These are phyloP conservation scores for Mycoemilia scoparia DNA, from an alignment of 192 early-diverging fungal species.

Conservation along the genomic window DNA sequence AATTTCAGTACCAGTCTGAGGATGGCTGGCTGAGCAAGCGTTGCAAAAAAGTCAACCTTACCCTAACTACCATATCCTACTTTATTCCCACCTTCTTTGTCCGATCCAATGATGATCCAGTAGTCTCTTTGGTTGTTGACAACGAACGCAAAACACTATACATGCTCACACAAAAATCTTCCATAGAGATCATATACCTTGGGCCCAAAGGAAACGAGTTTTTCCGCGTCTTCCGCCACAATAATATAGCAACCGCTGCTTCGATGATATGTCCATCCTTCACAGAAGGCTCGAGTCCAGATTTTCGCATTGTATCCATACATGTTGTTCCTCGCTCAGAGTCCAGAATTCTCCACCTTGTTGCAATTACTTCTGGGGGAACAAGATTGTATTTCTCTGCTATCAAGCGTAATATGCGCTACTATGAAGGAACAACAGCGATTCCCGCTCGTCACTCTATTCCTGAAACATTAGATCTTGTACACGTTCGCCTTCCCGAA, in stretches of 20 bases:
- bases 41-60: conserved; percentile 58
- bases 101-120: conserved; percentile 21
- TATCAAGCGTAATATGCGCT: conserved; percentile 19
- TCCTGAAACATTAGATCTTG: conserved; percentile 39
- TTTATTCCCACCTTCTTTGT: conserved; percentile 52
- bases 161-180: conserved; percentile 43
- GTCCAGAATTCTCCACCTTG: conserved; percentile 45
- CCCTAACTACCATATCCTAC: conserved; percentile 38
- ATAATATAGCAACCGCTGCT: conserved; percentile 24
- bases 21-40: conserved; percentile 75
- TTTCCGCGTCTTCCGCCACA: conserved; percentile 27
- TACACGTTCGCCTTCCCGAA: conserved; percentile 56
- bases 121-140: conserved; percentile 49
- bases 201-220: conserved; percentile 38
- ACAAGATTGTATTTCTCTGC: conserved; percentile 58
- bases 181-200: conserved; percentile 51
- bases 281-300: conserved; percentile 16
- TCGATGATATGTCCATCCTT: conserved; percentile 30
- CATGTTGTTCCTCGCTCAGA: conserved; percentile 45
- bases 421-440: conserved; percentile 8
- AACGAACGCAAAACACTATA: conserved; percentile 48
- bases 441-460: conserved; percentile 3
- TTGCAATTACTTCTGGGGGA: conserved; percentile 62
- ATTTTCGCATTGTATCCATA: conserved; percentile 56
- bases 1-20: conserved; percentile 67